Evolutionary conservation across 2,329 filamentous ascomycete genomes (phyloP), one percentile per base, ranked within the genome.

Genomic region (Colletotrichum sp.): DNA sequence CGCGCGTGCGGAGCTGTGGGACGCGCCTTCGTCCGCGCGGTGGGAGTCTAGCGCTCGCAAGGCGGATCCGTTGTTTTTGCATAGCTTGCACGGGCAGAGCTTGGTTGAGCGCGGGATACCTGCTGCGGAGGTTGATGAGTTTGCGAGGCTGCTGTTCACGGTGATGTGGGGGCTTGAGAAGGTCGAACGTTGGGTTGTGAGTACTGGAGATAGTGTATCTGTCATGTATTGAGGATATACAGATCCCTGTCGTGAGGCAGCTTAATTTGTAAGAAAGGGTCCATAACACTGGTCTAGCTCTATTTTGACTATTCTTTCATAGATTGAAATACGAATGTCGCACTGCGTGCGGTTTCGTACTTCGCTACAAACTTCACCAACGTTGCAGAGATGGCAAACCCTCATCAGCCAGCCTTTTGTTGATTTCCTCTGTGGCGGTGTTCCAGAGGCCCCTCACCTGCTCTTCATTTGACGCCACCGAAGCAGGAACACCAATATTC

Each of bases 391-490:
- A 3, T 8, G 71, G 26, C 1, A 76, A 16, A 10, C 55, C 26
- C 6, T 67, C 71, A 7, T 67, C 52, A 1, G 36, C 21, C 1
- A 76, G 5, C 2, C 70, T 28, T 36, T 6, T 64, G 24, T 77
- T 73, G 60, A 79, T 55, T 49, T 77, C 71, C 1, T 44, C 28
- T 4, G 49, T 71, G 4, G 76, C 76, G 15, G 32, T 72, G 1
- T 78, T 65, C 79, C 79, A 80, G 10, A 80, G 52, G 3, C 32
- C 68, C 55, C 32, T n/a, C 2, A 55, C 60, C 12, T 78, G 75
- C 21, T 72, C 30, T 4, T 72, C 32, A 12, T 79, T 74, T 10
- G 74, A 60, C 6, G 76, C 52, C 10, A 73, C 34, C 12, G 74
- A 55, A 32, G 77, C 69, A 18, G 66, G 49, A 3, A 12, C n/a